Percentiles rank a stretch among this genome's conserved stretches.
Conservation (phyloP, 805 yeast genomes). For the Candida lessepsii region DNA sequence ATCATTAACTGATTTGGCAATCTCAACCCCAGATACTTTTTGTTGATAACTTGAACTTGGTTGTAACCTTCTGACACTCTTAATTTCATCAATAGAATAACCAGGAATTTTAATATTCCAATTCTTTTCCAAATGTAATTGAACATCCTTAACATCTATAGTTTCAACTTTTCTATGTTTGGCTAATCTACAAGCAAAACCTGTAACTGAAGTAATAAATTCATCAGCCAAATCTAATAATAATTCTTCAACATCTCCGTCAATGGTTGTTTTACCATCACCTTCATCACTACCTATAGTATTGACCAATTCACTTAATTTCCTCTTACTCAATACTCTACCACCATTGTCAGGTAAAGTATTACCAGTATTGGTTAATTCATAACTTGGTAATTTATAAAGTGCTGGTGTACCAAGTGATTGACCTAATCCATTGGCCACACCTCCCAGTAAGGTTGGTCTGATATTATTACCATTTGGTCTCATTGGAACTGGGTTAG, state of each 20-base stretch:
- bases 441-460: conserved; percentile 84
- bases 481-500: conserved; percentile 62
- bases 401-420: conserved; percentile 70
- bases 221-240: conserved; percentile 93
- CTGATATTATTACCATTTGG: conserved; percentile 50
- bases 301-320: conserved; percentile 81
- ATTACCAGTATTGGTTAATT: conserved; percentile 43
- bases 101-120: conserved; percentile 97
- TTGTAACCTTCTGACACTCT: conserved; percentile 71
- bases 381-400: conserved; percentile 76
- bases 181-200: conserved; percentile 92
- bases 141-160: conserved; percentile 85
- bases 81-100: conserved; percentile 83
- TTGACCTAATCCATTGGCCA: conserved; percentile 67
- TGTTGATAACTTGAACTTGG: conserved; percentile 64
- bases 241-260: conserved; percentile 93
- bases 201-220: conserved; percentile 84
- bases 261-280: conserved; percentile 85
- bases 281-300: conserved; percentile 84
- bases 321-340: conserved; percentile 83
- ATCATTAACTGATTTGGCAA: conserved; percentile 59
- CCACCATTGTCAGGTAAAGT: conserved; percentile 58
- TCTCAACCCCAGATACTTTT: conserved; percentile 66
- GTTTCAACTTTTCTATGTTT: conserved; percentile 89
- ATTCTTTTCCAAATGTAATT: conserved; percentile 68